These are phyloP conservation scores for Penicillium cosmopolitanum DNA, from an alignment of 495 filamentous ascomycete species.

Conservation along the genomic window DNA sequence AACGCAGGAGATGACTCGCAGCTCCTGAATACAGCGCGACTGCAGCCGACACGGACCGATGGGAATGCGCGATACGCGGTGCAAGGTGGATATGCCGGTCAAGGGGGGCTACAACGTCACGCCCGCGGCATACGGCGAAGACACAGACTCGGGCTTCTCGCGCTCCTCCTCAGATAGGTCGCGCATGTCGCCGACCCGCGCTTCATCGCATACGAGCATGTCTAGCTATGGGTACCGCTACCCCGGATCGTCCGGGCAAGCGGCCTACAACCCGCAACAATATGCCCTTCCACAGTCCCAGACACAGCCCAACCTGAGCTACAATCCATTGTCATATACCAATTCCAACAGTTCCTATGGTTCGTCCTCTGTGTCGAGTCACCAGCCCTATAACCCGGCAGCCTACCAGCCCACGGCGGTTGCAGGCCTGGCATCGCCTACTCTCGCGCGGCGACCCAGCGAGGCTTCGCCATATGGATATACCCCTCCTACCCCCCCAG, in stretches of 20 bases:
- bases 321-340: constrained; percentile 50
- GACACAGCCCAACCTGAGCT: constrained; percentile 45
- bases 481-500: constrained; percentile 35
- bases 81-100: constrained; percentile 19
- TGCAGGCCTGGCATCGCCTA: constrained; percentile 31
- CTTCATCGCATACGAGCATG: constrained; percentile 50
- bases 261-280: constrained; percentile 81
- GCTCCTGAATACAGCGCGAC: constrained; percentile 46
- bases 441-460: constrained; percentile 37
- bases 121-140: constrained; percentile 42
- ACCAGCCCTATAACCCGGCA: constrained; percentile 75
- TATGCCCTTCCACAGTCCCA: constrained; percentile 69
- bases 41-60: constrained; percentile 37
- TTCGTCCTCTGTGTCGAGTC: constrained; percentile 30
- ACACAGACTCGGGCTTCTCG: constrained; percentile 38
- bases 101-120: constrained; percentile 29
- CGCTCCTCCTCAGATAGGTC: constrained; percentile 39
- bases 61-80: constrained; percentile 30
- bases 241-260: constrained; percentile 51
- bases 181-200: constrained; percentile 50
- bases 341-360: constrained; percentile 34
- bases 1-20: constrained; percentile 75
- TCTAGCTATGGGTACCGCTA: constrained; percentile 67
- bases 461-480: constrained; percentile 36
- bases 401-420: constrained; percentile 56